Evolutionary conservation across 352 stramenopile genomes (phyloP).

Genomic region (Phytophthora europaea): DNA sequence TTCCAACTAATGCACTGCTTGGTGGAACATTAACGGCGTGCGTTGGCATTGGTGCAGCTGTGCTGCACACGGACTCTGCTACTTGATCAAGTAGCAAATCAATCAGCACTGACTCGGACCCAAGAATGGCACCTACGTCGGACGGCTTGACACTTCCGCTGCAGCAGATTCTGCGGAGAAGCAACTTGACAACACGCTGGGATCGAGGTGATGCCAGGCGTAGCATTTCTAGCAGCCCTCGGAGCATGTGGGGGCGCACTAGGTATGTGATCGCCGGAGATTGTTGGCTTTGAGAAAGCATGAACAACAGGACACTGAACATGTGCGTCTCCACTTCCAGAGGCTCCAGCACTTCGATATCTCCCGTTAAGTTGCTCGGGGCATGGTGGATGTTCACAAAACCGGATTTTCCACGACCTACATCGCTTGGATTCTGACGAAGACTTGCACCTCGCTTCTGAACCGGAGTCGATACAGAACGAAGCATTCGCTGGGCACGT

Average conservation of each 20-base stretch:
- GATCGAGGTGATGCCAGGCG: slow-evolving; percentile 79
- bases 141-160: slow-evolving; percentile 72
- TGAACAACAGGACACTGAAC: slow-evolving; percentile 79
- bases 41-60: slow-evolving; percentile 67
- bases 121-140: slow-evolving; percentile 77
- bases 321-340: slow-evolving; percentile 84
- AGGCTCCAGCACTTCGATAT: slow-evolving; percentile 68
- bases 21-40: slow-evolving; percentile 59
- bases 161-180: slow-evolving; percentile 80
- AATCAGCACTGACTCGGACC: slow-evolving; percentile 84
- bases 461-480: slow-evolving; percentile 83
- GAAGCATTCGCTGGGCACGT: slow-evolving; percentile 82
- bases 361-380: slow-evolving; percentile 44
- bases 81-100: slow-evolving; percentile 90
- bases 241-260: slow-evolving; percentile 66
- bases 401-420: slow-evolving; percentile 49
- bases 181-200: slow-evolving; percentile 85
- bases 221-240: slow-evolving; percentile 83
- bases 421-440: slow-evolving; percentile 54
- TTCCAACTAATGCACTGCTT: slow-evolving; percentile 28
- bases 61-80: slow-evolving; percentile 87
- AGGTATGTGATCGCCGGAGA: slow-evolving; percentile 70
- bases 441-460: slow-evolving; percentile 63
- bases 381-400: slow-evolving; percentile 48
- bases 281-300: slow-evolving; percentile 83